phyloP scores from a whole-genome alignment of 2,329 filamentous ascomycete species.

The Penicillium sp. region DNA sequence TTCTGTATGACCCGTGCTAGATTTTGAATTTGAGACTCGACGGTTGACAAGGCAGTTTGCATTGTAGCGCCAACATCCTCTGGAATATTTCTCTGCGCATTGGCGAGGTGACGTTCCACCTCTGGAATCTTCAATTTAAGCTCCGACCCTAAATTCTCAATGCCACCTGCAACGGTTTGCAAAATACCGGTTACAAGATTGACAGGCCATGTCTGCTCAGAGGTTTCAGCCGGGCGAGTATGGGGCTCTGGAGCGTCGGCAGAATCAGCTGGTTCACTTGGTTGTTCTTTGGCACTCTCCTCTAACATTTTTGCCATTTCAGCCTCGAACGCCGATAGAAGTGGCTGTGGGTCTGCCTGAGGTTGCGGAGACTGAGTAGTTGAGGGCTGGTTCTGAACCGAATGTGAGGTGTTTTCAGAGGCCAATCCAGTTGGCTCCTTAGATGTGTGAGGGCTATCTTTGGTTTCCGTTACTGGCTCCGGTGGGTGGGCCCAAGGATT shows the following conservation, averaged over 20 bases:
- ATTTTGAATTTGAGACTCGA: constrained; percentile 36
- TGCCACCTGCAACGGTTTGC: constrained; percentile 30
- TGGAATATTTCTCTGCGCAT: constrained; percentile 33
- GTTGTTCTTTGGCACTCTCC: not conserved
- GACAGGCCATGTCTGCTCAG: constrained; percentile 21
- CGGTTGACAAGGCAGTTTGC: constrained; percentile 29
- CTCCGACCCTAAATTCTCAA: constrained; percentile 34
- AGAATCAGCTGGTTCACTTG: not conserved
- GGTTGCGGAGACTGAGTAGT: constrained; percentile 12
- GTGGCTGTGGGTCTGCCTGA: constrained; percentile 24
- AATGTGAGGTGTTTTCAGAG: not conserved
- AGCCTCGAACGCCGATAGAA: constrained; percentile 37
- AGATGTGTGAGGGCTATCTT: not conserved
- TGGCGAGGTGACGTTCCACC: constrained; percentile 33
- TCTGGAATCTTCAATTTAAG: constrained; percentile 34
- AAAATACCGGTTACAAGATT: constrained; percentile 32
- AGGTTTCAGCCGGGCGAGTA: constrained; percentile 13
- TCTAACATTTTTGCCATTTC: constrained; percentile 36
- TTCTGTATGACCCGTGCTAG: constrained; percentile 35
- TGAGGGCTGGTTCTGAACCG: not conserved
- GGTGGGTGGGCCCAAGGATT: constrained; percentile 3
- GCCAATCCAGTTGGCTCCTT: not conserved
- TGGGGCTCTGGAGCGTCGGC: constrained; percentile 10
- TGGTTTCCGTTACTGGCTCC: not conserved
- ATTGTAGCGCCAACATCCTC: constrained; percentile 34